Base-by-base conservation (phyloP, 352 stramenopile genomes). In the Phytophthora aleatoria region DNA sequence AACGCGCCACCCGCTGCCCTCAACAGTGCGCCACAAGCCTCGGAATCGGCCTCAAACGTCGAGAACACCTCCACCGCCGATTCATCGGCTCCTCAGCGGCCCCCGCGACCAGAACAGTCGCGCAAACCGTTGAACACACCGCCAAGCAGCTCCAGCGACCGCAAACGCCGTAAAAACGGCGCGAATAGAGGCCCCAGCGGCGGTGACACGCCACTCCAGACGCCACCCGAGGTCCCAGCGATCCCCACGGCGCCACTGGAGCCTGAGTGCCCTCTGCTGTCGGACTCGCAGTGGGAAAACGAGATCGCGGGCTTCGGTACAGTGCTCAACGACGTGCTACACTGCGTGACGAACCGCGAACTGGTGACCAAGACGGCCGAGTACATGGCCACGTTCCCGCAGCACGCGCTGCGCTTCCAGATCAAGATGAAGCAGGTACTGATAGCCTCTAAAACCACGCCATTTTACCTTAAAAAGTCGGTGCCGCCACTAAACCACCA, bases 351-450 rank as follows among this genome's bases (percentile, higher is more conserved):
- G 13, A 83, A 86, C 62, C 76, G 79, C 39, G 76, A 90, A n/a
- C 71, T 94, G n/a, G 84, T 94, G 31, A 69, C 81, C 9, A 74
- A 85, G 57, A 91, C 85, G 30, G 85, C 85, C 35, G 78, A 84
- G 61, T 94, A 87, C 62, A 90, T 94, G 72, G 77, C 75, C 51
- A 59, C 73, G 39, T 87, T 84, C 67, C 83, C 85, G 48, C 79
- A 91, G 50, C 85, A 94, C 59, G 71, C 83, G 50, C 59, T 90
- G 43, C 83, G 83, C 30, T 91, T 94, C 69, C 85, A 94, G 70
- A 85, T 94, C 80, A 94, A 94, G 68, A 88, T 94, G 76, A 94
- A 94, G 81, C 85, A 94, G 85, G 85, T 94, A 77, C 74, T 35
- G 56, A 55, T 67, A 57, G 16, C 6, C 41, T 41, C 36, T 68